phyloP scores from a whole-genome alignment of 768 basidiomycete genomes.

The Lentinula sp. region DNA sequence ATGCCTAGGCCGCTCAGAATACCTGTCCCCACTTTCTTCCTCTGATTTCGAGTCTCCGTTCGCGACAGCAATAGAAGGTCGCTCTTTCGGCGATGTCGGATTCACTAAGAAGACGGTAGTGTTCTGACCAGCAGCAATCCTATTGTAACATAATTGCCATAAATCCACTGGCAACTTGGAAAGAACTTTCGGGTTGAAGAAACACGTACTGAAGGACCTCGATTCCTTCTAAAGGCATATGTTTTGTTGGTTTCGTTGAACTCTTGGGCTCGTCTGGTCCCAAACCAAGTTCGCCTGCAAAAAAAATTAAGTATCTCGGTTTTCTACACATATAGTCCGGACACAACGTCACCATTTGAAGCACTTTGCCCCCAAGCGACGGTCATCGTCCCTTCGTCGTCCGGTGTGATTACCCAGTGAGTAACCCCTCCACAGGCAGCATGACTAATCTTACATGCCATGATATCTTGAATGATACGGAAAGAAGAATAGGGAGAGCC shows the following conservation, averaged over 20 bases:
- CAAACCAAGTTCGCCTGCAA: slow-evolving; percentile 69
- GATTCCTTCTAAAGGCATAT: slow-evolving; percentile 68
- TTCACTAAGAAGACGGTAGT: slow-evolving; percentile 79
- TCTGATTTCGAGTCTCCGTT: not conserved
- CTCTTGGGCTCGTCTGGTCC: slow-evolving; percentile 81
- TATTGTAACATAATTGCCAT: slow-evolving; percentile 18
- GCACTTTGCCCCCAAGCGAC: slow-evolving; percentile 85
- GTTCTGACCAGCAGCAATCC: slow-evolving; percentile 82
- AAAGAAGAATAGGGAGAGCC: slow-evolving; percentile 88
- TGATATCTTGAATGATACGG: slow-evolving; percentile 81
- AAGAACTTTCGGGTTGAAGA: not conserved
- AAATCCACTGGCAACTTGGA: not conserved
- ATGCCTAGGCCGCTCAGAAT: slow-evolving; percentile 75
- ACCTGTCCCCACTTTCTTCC: slow-evolving; percentile 40
- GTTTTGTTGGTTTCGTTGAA: slow-evolving; percentile 73
- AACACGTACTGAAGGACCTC: slow-evolving; percentile 65
- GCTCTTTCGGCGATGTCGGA: slow-evolving; percentile 27
- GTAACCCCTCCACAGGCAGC: slow-evolving; percentile 84
- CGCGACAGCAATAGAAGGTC: not conserved
- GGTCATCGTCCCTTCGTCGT: slow-evolving; percentile 77
- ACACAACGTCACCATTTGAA: slow-evolving; percentile 51
- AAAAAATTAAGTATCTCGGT: not conserved
- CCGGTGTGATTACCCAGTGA: slow-evolving; percentile 74
- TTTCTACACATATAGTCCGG: not conserved
- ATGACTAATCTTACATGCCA: slow-evolving; percentile 72